phyloP scores from a whole-genome alignment of 441 rosid genomes.

The Mallotus repandus region DNA sequence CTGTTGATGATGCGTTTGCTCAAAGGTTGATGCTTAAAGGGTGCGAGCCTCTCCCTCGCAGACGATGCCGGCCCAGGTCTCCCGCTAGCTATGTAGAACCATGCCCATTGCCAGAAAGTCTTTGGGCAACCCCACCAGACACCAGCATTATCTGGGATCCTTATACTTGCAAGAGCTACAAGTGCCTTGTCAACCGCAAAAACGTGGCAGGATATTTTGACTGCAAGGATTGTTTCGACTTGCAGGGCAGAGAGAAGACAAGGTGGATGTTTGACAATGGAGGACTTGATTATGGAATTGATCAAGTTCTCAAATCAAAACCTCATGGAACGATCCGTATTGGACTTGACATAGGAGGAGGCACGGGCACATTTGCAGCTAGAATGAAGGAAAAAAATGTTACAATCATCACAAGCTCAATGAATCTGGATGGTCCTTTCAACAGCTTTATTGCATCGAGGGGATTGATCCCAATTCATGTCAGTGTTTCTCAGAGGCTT shows the following conservation, averaged over 20 bases:
- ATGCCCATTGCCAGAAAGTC: conserved; percentile 33
- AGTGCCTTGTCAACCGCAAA: conserved; percentile 41
- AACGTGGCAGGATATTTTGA: conserved; percentile 37
- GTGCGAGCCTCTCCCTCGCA: conserved; percentile 51
- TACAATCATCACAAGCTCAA: conserved; percentile 45
- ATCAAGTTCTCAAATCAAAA: conserved; percentile 36
- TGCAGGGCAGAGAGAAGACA: conserved; percentile 41
- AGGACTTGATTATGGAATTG: conserved; percentile 42
- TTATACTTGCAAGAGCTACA: conserved; percentile 48
- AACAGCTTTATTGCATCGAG: conserved; percentile 54
- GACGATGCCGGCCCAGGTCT: conserved; percentile 46
- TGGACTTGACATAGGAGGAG: conserved; percentile 52
- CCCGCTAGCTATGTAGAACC: conserved; percentile 39
- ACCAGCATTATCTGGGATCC: conserved; percentile 48
- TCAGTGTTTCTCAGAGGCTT: conserved; percentile 50
- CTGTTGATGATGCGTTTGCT: conserved; percentile 46
- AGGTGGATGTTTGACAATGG: conserved; percentile 44
- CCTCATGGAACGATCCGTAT: conserved; percentile 36
- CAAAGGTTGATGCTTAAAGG: conserved; percentile 49
- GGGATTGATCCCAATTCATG: conserved; percentile 48
- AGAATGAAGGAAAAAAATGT: conserved; percentile 56
- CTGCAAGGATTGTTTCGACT: conserved; percentile 56
- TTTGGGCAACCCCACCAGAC: conserved; percentile 44
- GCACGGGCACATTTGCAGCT: conserved; percentile 52
- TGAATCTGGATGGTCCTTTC: conserved; percentile 58